These are phyloP conservation scores for Termitomyces sp. DNA, from an alignment of 768 basidiomycete species.

Conservation along the genomic window DNA sequence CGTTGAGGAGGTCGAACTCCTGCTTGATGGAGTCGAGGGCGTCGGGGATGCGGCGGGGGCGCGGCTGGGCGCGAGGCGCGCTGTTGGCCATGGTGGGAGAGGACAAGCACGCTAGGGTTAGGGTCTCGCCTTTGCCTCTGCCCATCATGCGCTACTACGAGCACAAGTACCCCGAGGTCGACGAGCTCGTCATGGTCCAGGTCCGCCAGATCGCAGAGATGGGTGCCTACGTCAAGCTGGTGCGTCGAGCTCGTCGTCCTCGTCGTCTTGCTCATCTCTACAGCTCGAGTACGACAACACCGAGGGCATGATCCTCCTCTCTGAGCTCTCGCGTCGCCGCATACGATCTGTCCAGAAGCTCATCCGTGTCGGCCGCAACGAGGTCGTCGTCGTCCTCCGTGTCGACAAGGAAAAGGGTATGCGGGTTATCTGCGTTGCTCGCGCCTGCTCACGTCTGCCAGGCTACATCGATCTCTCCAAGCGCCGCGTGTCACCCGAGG, in stretches of 20 bases:
- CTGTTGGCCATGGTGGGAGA: not conserved
- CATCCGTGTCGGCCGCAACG: conserved; percentile 95
- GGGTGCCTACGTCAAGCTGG: conserved; percentile 99
- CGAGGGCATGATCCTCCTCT: conserved; percentile 99
- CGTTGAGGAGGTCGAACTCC: conserved; percentile 69
- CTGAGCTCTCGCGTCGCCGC: conserved; percentile 92
- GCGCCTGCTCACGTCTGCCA: conserved; percentile 21
- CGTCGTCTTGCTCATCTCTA: not conserved
- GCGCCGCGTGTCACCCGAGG: conserved; percentile 95
- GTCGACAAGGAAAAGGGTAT: conserved; percentile 99
- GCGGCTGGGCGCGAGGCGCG: not conserved
- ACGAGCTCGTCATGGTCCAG: conserved; percentile 99
- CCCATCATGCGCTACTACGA: conserved; percentile 83
- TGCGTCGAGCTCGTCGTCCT: conserved; percentile 34
- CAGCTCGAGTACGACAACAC: conserved; percentile 99
- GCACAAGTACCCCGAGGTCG: conserved; percentile 91
- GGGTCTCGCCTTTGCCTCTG: conserved; percentile 6
- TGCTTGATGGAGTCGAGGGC: conserved; percentile 72
- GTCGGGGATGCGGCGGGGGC: conserved; percentile 48
- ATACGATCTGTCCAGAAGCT: conserved; percentile 98
- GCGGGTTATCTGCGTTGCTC: too few relatives aligned
- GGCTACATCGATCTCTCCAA: conserved; percentile 99
- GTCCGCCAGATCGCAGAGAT: conserved; percentile 99
- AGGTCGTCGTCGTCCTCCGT: conserved; percentile 95
- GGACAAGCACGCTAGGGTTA: conserved; percentile 11